These are phyloP conservation scores for Aureobasidium sp. DNA, from an alignment of 2,329 filamentous ascomycete species.

Conservation along the genomic window DNA sequence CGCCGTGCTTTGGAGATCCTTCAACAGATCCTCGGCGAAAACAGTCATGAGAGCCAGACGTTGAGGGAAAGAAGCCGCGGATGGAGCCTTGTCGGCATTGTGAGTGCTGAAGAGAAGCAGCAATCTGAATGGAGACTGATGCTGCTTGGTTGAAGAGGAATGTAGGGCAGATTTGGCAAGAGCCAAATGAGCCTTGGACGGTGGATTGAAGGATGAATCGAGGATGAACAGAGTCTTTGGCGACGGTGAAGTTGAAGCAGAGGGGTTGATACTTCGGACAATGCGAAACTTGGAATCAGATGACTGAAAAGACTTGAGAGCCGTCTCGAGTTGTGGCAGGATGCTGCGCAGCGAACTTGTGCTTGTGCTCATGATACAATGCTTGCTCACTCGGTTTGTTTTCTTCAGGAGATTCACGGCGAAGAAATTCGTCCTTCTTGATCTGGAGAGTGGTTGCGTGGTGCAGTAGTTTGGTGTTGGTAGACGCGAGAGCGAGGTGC, in stretches of 20 bases:
- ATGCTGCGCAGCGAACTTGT: slow-evolving; percentile 21
- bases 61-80: slow-evolving; percentile 59
- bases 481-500: neutral
- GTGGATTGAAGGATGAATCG: slow-evolving; percentile 60
- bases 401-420: neutral
- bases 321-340: slow-evolving; percentile 31
- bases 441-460: neutral
- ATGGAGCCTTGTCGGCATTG: slow-evolving; percentile 58
- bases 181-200: slow-evolving; percentile 49
- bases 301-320: slow-evolving; percentile 36
- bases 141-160: slow-evolving; percentile 26
- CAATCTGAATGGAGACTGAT: slow-evolving; percentile 37
- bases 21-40: slow-evolving; percentile 51
- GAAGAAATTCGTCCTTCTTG: neutral
- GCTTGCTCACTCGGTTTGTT: neutral
- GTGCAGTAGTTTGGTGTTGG: slow-evolving; percentile 14
- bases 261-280: slow-evolving; percentile 26
- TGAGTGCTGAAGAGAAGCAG: slow-evolving; percentile 54
- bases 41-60: slow-evolving; percentile 63
- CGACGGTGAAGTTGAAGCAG: slow-evolving; percentile 16
- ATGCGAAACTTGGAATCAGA: slow-evolving; percentile 31
- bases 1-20: slow-evolving; percentile 13
- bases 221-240: slow-evolving; percentile 50
- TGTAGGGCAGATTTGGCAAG: slow-evolving; percentile 48
- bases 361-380: neutral